These are phyloP conservation scores for Cryptosporidium muris DNA, from an alignment of 169 alveolate species.

Conservation along the genomic window DNA sequence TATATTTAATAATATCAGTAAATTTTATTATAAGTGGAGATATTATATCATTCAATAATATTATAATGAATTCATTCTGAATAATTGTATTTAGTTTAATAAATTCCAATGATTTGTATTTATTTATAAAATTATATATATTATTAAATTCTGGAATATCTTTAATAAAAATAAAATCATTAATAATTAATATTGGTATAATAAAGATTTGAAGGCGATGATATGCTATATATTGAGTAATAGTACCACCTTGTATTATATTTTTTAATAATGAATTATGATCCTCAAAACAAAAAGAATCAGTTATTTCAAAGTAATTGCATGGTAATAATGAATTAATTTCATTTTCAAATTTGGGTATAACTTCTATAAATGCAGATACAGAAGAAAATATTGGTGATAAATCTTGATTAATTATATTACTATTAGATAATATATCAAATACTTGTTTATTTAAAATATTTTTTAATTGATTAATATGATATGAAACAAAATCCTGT, in stretches of 20 bases:
- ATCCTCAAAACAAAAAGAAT: slow-evolving; percentile 4
- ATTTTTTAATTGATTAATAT: background rate
- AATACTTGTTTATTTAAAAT: slow-evolving; percentile 1
- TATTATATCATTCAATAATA: too few species aligned
- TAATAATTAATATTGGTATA: slow-evolving; percentile 4
- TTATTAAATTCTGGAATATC: background rate
- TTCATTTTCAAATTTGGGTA: background rate
- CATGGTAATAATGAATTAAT: slow-evolving; percentile 15
- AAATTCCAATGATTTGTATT: too few species aligned
- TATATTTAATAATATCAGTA: too few species aligned
- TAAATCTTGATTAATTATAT: slow-evolving; percentile 33
- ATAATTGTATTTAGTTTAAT: too few species aligned
- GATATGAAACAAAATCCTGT: background rate
- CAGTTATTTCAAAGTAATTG: slow-evolving; percentile 2
- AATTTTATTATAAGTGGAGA: too few species aligned
- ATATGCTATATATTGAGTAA: slow-evolving; percentile 3
- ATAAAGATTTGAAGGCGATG: slow-evolving; percentile 11
- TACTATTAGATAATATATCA: slow-evolving; percentile 1
- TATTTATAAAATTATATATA: too few species aligned
- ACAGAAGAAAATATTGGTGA: slow-evolving; percentile 37
- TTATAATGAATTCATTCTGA: too few species aligned
- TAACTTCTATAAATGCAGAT: slow-evolving; percentile 14
- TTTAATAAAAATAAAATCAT: slow-evolving; percentile 3
- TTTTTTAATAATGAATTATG: too few species aligned
- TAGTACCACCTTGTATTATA: slow-evolving; percentile 14